These are phyloP conservation scores for Chaetomiaceae sp. DNA, from an alignment of 2,329 filamentous ascomycete species.

Conservation along the genomic window DNA sequence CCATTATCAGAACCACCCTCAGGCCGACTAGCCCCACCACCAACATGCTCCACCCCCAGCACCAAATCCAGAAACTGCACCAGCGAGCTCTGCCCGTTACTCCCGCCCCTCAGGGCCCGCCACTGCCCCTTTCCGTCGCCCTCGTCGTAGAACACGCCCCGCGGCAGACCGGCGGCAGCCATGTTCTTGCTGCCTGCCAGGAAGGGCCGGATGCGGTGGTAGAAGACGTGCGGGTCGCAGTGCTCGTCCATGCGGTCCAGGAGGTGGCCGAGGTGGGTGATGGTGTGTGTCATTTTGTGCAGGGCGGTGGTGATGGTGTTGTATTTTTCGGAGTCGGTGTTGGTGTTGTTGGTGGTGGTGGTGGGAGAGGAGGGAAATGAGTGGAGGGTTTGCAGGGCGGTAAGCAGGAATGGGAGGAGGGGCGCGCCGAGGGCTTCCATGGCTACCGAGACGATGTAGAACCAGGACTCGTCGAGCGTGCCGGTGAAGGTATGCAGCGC, in stretches of 20 bases:
- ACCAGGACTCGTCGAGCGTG: slow-evolving; percentile 89
- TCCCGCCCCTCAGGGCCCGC: slow-evolving; percentile 78
- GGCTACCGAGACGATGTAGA: slow-evolving; percentile 80
- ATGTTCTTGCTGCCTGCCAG: slow-evolving; percentile 92
- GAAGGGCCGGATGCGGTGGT: slow-evolving; percentile 81
- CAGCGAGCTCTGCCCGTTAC: slow-evolving; percentile 86
- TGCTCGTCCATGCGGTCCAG: slow-evolving; percentile 83
- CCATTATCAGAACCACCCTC: too few species aligned
- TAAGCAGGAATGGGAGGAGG: slow-evolving; percentile 71
- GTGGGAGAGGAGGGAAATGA: too few species aligned
- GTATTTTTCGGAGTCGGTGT: too few species aligned
- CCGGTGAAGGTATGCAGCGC: slow-evolving; percentile 82
- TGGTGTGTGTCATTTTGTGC: slow-evolving; percentile 54
- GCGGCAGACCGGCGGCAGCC: slow-evolving; percentile 74
- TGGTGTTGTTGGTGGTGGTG: slow-evolving; percentile 47
- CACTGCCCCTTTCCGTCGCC: slow-evolving; percentile 62
- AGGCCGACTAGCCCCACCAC: slow-evolving; percentile 33
- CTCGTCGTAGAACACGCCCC: slow-evolving; percentile 79
- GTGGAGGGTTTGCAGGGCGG: slow-evolving; percentile 66
- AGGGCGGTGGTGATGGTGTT: slow-evolving; percentile 56
- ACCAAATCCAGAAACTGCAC: slow-evolving; percentile 92
- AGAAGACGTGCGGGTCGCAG: slow-evolving; percentile 84
- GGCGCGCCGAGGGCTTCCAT: slow-evolving; percentile 78
- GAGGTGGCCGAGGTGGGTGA: slow-evolving; percentile 63
- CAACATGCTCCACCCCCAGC: slow-evolving; percentile 71